Evolutionary conservation across 208 protist species (phyloP), one percentile per base, ranked within the genome.

Genomic region (Wallacemonas rigidus): DNA sequence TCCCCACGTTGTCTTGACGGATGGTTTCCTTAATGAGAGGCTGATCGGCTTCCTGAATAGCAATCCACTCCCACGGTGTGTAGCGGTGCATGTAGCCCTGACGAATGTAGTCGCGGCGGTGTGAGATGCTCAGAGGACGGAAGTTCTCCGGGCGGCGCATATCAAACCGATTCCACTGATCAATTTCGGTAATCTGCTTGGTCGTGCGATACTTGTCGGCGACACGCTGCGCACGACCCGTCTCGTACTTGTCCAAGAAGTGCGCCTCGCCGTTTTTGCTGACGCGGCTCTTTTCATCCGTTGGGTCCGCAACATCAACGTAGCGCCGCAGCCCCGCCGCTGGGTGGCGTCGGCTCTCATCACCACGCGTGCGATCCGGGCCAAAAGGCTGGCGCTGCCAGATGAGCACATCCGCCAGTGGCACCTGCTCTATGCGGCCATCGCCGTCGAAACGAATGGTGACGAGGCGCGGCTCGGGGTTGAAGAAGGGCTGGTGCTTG

Each of bases 41-140:
- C 80, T 97, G 92, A 73, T 97, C 92, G 9, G 79, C 90, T 71
- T 95, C 90, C 77, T 97, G 92, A 15, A 89, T 69, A n/a, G 82
- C 78, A 63, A 97, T 97, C 90, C 90, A 95, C 71, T 97, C 90
- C 92, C 92, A 97, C 63, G 92, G 92, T 14, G 92, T 97, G 80
- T 82, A 97, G 67, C 82, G 80, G 51, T 89, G 92, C 73, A 92
- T 72, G 85, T 95, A 97, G 47, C 90, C 90, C 60, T 88, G 83
- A 2, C 90, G 87, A 47, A 97, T 78, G 77, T 97, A 97, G 74
- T 95, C 90, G 3, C 87, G 80, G 8, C 90, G 81, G 70, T 97
- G 87, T 41, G 87, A 93, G 72, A 95, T 95, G 72, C 78, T 85
- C 35, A 97, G 80, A 43, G 89, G 92, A 9, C 92, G 88, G 79